Evolutionary conservation across 768 basidiomycete species (phyloP).

Genomic region (Lentinula detonsa): DNA sequence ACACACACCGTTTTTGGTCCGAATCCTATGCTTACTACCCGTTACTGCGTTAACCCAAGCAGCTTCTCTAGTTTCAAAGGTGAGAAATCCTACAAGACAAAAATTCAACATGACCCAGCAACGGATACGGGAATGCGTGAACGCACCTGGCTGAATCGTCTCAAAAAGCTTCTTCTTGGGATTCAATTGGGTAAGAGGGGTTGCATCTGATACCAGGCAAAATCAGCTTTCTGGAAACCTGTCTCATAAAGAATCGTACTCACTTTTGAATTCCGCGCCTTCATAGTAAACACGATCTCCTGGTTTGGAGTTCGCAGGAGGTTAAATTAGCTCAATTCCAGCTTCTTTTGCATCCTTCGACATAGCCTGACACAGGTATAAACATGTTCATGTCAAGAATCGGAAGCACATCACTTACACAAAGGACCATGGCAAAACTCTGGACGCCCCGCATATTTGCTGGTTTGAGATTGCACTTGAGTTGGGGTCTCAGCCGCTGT

Average conservation of each 20-base stretch:
- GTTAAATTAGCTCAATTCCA: conserved; percentile 88
- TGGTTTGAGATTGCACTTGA: conserved; percentile 91
- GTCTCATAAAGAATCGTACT: conserved; percentile 12
- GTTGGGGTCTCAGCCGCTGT: conserved; percentile 66
- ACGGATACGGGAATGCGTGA: no score
- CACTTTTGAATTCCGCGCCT: conserved; percentile 80
- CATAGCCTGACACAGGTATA: conserved; percentile 53
- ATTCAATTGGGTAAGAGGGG: conserved; percentile 80
- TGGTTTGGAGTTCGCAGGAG: conserved; percentile 79
- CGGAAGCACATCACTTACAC: conserved; percentile 40
- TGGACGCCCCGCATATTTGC: conserved; percentile 97
- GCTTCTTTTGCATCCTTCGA: conserved; percentile 86
- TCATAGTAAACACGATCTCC: conserved; percentile 97
- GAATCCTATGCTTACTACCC: conserved; percentile 74
- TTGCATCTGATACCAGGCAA: conserved; percentile 37
- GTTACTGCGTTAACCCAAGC: conserved; percentile 89
- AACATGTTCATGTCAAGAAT: conserved; percentile 3
- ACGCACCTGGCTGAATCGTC: conserved; percentile 82
- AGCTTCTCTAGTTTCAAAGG: conserved; percentile 80
- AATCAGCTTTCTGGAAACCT: not conserved
- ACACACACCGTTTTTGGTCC: conserved; percentile 82
- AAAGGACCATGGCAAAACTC: conserved; percentile 97
- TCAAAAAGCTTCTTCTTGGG: conserved; percentile 99
- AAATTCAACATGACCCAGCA: not conserved
- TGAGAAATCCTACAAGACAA: conserved; percentile 64